Evolutionary conservation across 73 alveolate genomes (phyloP), one percentile per base, ranked within the genome.

Genomic region (Urostyla sp.): DNA sequence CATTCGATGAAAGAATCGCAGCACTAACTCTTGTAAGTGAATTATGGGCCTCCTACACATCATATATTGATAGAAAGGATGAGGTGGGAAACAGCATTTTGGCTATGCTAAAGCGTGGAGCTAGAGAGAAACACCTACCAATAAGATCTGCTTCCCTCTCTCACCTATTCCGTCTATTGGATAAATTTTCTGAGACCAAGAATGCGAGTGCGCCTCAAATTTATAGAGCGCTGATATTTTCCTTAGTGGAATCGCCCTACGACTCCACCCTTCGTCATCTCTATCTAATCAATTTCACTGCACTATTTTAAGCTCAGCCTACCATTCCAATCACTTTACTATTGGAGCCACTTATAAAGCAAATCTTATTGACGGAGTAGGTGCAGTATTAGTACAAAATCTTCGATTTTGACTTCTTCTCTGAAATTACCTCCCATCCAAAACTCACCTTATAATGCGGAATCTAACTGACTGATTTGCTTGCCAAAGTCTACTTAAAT

Each of bases 251-350:
- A 57, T 90, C 94, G 76, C 98, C 96, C 66, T 84, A 87, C 46
- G 97, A 97, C 87, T 57, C 89, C 18, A 57, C 76, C 23, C 81
- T 94, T 28, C 81, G 99, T 61, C 98, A 97, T 52, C 92, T 88
- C 60, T 93, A 96, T 67, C 56, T 96, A 61, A 72, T 84, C 16
- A 97, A 97, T 67, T 97, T 96, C 80, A 79, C 59, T 23, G 32
- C 93, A 37, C 72, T 89, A 20, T 96, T 94, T 67, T 94, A 90
- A 55, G 58, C 88, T 37, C 60, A 93, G 34, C 93, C 87, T 43
- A 77, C 98, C 20, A 95, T 97, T n/a, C 99, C 99, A 8, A 95
- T 96, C 0, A 95, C 95, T 18, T 80, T 97, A 21, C 79, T 97
- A 58, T 83, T 97, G 2, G 99, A 97, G 48, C 98, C 99, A 43